Percentiles rank a stretch among this genome's conserved stretches.
phyloP scores from a whole-genome alignment of 805 yeast genomes.

The Saturnispora hagleri region DNA sequence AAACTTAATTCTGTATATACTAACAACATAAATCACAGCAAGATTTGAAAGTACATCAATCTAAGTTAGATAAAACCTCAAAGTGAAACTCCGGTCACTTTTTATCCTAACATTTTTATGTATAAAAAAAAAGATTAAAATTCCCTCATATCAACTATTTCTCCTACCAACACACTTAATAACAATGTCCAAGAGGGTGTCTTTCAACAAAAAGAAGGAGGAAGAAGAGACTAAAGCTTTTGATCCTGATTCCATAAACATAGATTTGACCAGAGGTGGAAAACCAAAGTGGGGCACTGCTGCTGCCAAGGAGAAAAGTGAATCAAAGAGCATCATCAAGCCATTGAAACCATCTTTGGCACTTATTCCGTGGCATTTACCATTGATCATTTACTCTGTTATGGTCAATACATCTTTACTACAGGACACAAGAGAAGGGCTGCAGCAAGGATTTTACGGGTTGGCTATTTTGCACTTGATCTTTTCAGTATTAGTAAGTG shows the following conservation, averaged over 20 bases:
- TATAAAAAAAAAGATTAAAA: neutral
- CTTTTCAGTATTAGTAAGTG: constrained; percentile 13
- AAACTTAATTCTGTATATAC: neutral
- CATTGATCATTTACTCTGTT: constrained; percentile 18
- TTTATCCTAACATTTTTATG: neutral
- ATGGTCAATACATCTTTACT: constrained; percentile 29
- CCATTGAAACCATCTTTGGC: constrained; percentile 11
- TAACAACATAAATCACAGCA: neutral
- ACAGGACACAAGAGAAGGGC: constrained; percentile 16
- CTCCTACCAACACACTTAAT: neutral
- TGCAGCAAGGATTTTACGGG: constrained; percentile 11
- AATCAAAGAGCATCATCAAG: neutral
- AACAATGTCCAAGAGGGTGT: constrained; percentile 10
- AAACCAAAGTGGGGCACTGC: constrained; percentile 3
- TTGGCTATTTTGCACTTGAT: constrained; percentile 9
- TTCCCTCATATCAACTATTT: constrained; percentile 2
- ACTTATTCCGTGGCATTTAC: constrained; percentile 27
- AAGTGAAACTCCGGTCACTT: neutral
- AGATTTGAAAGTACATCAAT: neutral
- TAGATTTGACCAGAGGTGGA: constrained; percentile 13
- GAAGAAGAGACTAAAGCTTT: constrained; percentile 7
- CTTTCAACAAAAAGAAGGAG: constrained; percentile 10
- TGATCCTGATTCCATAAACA: constrained; percentile 12
- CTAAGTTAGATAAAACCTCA: neutral
- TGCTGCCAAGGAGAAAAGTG: neutral